Conservation (phyloP, 1,139 yeast species). For the Blastobotrys indianensis region DNA sequence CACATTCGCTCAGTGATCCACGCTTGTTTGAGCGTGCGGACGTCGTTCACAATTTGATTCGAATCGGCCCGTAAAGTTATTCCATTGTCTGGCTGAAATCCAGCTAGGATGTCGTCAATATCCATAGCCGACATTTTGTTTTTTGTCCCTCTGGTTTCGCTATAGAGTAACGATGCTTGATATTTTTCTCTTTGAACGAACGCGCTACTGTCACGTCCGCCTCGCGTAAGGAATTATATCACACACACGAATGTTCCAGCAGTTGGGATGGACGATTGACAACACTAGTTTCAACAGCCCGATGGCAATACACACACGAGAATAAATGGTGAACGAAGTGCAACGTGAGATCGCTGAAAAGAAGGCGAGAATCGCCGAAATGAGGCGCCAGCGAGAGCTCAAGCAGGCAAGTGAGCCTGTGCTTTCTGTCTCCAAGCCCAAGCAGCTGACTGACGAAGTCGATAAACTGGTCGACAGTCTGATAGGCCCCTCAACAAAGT, state of each 20-base stretch:
- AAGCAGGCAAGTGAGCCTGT: background rate
- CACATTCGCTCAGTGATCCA: conserved; percentile 85
- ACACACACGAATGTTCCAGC: background rate
- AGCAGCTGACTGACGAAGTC: conserved; percentile 6
- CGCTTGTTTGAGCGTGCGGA: conserved; percentile 42
- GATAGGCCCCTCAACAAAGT: conserved; percentile 14
- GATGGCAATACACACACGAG: background rate
- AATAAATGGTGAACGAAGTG: conserved; percentile 25
- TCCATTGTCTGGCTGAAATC: conserved; percentile 17
- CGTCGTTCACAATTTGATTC: conserved; percentile 11
- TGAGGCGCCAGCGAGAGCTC: conserved; percentile 2
- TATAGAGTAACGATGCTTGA: too few relatives aligned
- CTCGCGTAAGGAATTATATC: background rate
- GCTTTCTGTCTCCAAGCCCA: background rate
- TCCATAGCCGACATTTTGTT: conserved; percentile 14
- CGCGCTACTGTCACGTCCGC: background rate
- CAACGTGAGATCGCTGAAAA: conserved; percentile 43
- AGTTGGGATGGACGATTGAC: background rate
- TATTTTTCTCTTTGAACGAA: too few relatives aligned
- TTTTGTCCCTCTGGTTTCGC: too few relatives aligned
- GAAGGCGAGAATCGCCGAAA: conserved; percentile 38
- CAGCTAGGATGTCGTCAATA: conserved; percentile 27
- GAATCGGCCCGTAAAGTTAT: conserved; percentile 5
- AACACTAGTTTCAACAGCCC: background rate
- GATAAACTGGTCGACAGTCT: conserved; percentile 23